These are phyloP conservation scores for Xylaria sp. DNA, from an alignment of 2,329 filamentous ascomycete genomes.

Conservation along the genomic window DNA sequence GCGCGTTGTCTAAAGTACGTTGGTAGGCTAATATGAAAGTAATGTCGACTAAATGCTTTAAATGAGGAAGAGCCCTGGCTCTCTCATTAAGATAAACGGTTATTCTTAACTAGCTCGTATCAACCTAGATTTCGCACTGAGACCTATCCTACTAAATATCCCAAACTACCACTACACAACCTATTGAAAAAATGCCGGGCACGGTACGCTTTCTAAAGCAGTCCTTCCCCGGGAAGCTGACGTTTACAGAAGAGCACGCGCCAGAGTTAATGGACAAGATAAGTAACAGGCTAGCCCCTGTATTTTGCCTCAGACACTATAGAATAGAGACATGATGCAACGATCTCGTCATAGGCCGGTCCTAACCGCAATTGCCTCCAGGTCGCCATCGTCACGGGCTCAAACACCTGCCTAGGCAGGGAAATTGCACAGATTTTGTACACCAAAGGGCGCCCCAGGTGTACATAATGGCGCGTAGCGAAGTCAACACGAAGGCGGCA, in stretches of 20 bases:
- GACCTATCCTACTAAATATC: not conserved
- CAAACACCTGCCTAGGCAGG: no score
- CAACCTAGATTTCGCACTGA: not conserved
- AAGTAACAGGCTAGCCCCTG: not conserved
- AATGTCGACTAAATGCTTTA: not conserved
- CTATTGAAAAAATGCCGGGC: not conserved
- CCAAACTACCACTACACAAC: not conserved
- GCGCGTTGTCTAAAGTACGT: not conserved
- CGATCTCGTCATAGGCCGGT: not conserved
- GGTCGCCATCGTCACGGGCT: slow-evolving; percentile 20
- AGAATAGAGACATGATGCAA: not conserved
- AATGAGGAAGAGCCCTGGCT: not conserved
- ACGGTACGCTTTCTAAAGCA: slow-evolving; percentile 4
- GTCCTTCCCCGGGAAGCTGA: slow-evolving; percentile 11
- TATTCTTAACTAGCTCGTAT: not conserved
- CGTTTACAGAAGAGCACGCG: slow-evolving; percentile 7
- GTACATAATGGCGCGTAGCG: no score
- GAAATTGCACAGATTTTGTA: no score
- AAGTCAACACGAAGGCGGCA: no score
- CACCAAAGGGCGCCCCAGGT: no score
- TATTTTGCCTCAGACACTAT: not conserved
- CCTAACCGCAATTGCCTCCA: not conserved
- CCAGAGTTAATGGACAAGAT: slow-evolving; percentile 4
- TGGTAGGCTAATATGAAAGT: not conserved
- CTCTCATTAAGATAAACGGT: not conserved